Evolutionary conservation across 306 rosid genomes (phyloP), one percentile per base, ranked within the genome.

Genomic region (Arachis hypogaea): DNA sequence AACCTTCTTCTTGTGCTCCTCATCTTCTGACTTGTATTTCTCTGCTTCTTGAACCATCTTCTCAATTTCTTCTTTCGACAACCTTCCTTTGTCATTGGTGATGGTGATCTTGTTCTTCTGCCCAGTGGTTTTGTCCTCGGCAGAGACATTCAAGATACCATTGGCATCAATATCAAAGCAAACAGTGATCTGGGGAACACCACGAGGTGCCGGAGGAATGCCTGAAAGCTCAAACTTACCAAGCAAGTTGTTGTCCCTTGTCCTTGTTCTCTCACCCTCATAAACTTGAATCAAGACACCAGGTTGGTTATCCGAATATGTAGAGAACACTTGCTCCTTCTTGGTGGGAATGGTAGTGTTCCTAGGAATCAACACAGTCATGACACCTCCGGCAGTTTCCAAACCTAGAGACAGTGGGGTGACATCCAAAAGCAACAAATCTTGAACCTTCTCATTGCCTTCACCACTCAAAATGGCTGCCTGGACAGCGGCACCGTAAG

Each of bases 11-110:
- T 91, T 88, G 81, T 78, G 94, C 6, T 88, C 94, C 78, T 91
- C 97, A 7, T 91, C 97, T 74, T 91, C 95, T 0, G 91, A 38
- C 83, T 87, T 91, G 87, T 87, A 91, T 3, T 85, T 91, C 86
- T 88, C 91, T 3, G 97, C 97, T 33, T 91, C 97, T 57, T 91
- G 87, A 40, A 91, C 92, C 97, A 91, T 82, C 81, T 88, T 88
- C 82, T 91, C 94, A 0, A 88, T 90, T 3, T 88, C 97, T 28
- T 88, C 96, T 73, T 86, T 88, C 0, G 96, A 90, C 47, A 90
- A 58, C 58, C 96, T 88, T 57, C 94, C 94, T 22, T 85, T 91
- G 83, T 91, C 90, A 1, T 91, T 91, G 7, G 92, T 91, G 3
- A 91, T 91, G 10, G 97, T 88, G 46, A 91, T 91, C 80, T 88